phyloP scores from a whole-genome alignment of 495 filamentous ascomycete genomes.

The Neurospora hispaniola region DNA sequence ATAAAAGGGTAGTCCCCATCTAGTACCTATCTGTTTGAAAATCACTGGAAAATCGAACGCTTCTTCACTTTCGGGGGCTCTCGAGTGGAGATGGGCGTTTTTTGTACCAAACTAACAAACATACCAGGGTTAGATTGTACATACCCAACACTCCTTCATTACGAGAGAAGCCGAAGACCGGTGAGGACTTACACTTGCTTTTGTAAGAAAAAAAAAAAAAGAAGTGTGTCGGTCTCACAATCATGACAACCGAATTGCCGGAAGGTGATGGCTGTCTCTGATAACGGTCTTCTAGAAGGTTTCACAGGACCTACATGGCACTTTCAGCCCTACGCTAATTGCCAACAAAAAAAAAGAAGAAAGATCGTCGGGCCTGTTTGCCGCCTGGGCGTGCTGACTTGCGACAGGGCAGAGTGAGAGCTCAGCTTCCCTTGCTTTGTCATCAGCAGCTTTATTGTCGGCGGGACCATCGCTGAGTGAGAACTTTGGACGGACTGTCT shows the following conservation, averaged over 20 bases:
- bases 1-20: too few relatives aligned
- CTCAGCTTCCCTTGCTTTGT: background rate
- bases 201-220: too few relatives aligned
- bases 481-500: background rate
- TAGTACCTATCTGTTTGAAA: too few relatives aligned
- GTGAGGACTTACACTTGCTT: background rate
- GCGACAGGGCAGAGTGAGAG: background rate
- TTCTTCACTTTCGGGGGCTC: too few relatives aligned
- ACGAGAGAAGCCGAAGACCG: background rate
- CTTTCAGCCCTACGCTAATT: background rate
- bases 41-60: too few relatives aligned
- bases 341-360: background rate
- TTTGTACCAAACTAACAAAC: too few relatives aligned
- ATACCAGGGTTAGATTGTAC: too few relatives aligned
- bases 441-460: background rate
- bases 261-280: background rate
- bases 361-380: background rate
- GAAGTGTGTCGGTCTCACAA: background rate
- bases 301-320: background rate
- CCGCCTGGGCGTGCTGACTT: background rate
- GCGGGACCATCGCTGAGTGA: background rate
- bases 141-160: background rate
- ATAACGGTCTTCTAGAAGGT: background rate
- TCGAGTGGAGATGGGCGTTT: too few relatives aligned
- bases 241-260: background rate